phyloP scores from a whole-genome alignment of 1,139 yeast species.

The Petasospora rhodanensis region DNA sequence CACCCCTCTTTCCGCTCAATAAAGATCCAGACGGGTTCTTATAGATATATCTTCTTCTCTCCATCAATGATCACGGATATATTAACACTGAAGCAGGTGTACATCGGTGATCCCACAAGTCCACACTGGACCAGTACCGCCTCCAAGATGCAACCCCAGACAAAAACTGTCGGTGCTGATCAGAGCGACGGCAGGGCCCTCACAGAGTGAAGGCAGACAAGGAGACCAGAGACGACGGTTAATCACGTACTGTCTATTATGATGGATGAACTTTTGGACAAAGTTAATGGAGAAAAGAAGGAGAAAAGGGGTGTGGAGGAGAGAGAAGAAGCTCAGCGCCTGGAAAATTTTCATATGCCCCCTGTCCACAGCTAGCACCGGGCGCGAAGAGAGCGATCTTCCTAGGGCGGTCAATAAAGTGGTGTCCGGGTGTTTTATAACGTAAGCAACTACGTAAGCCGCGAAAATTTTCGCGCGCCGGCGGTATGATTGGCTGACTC shows the following conservation, averaged over 20 bases:
- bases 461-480: too few relatives aligned
- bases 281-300: slow-evolving; percentile 6
- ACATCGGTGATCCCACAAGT: slow-evolving; percentile 2
- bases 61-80: slow-evolving; percentile 40
- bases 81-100: slow-evolving; percentile 14
- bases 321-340: not conserved
- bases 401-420: too few relatives aligned
- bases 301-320: not conserved
- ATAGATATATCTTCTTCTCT: slow-evolving; percentile 40
- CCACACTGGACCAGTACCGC: slow-evolving; percentile 12
- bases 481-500: too few relatives aligned
- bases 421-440: not conserved
- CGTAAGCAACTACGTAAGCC: too few relatives aligned
- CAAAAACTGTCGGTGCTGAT: slow-evolving; percentile 19
- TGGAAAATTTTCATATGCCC: slow-evolving; percentile 8
- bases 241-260: slow-evolving; percentile 41
- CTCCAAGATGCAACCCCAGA: slow-evolving; percentile 4
- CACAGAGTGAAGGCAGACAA: slow-evolving; percentile 2
- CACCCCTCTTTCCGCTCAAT: slow-evolving; percentile 49
- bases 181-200: too few relatives aligned
- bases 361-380: too few relatives aligned
- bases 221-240: slow-evolving; percentile 18
- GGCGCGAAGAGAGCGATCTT: too few relatives aligned
- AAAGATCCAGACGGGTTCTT: slow-evolving; percentile 54
- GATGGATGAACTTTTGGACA: slow-evolving; percentile 29